Evolutionary conservation across 2,329 filamentous ascomycete genomes (phyloP), one percentile per base, ranked within the genome.

Genomic region (Chalaropsis thielavioides): DNA sequence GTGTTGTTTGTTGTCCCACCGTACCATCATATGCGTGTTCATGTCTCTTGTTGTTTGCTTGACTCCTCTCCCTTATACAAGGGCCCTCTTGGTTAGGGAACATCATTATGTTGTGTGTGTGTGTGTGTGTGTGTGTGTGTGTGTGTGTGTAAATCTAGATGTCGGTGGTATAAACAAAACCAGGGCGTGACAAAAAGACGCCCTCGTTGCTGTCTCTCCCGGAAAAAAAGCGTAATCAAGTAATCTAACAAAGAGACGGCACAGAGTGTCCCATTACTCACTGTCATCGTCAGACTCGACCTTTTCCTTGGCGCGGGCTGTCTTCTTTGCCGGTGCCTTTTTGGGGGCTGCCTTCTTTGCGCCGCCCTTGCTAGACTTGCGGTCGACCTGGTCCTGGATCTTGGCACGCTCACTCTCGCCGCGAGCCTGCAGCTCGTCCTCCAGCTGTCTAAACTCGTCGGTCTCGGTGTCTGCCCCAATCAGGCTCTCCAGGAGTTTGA

Each of bases 401-500:
- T 88, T 89, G 68, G 82, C 80, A 63, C 94, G 80, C 76, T 96
- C 90, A 10, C 76, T 77, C 19, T 78, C 79, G 0, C 94, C 94
- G 71, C 83, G 78, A 44, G 81, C 83, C 66, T 87, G 81, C 69
- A 97, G 73, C 61, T 83, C 79, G 66, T 75, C 73, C 69, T 90
- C 90, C 63, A 89, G 75, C 13, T 77, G 74, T 69, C 75, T 77
- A 72, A 96, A 96, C 70, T 89, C 86, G 8, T 85, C 79, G n/a
- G 83, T 79, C 43, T 90, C 87, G 0, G 83, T 73, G 72, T 96
- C 88, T 83, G 92, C 90, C 7, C 86, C 92, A 49, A 96, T 87
- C 62, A 99, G 78, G 58, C 85, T 85, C 76, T 99, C 94, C 4
- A 99, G 81, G 68, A 97, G 78, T 77, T 96, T 96, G 75, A 99